Percentiles rank a stretch among this genome's conserved stretches.
Evolutionary conservation across 139 green algal genomes (phyloP).

Genomic region (Yamagishiella unicocca): DNA sequence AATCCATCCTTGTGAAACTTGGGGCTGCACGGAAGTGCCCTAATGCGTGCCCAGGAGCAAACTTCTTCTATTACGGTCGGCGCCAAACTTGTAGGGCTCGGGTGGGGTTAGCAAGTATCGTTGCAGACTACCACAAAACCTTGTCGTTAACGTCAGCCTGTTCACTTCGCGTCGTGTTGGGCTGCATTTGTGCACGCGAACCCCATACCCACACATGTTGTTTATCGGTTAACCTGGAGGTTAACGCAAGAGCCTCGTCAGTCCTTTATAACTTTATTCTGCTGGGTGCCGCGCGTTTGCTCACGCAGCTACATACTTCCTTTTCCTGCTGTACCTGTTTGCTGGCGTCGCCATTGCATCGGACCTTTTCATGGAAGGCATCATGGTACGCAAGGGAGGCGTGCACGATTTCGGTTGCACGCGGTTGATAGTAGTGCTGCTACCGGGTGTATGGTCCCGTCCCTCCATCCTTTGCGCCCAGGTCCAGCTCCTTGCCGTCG

Average conservation of each 20-base stretch:
- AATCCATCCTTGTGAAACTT: not conserved
- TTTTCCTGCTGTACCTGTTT: constrained; percentile 23
- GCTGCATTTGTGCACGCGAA: too few relatives aligned
- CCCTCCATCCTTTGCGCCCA: too few relatives aligned
- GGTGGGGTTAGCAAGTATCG: not conserved
- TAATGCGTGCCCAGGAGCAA: not conserved
- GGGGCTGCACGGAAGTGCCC: not conserved
- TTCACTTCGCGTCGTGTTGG: too few relatives aligned
- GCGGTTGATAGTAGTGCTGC: too few relatives aligned
- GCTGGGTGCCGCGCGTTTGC: not conserved
- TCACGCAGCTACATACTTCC: not conserved
- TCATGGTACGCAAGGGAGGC: not conserved
- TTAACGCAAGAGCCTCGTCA: not conserved
- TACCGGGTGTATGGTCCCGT: too few relatives aligned
- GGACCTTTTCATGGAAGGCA: constrained; percentile 22
- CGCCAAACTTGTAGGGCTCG: not conserved
- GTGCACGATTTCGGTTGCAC: too few relatives aligned
- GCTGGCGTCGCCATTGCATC: constrained; percentile 5
- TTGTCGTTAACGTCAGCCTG: not conserved
- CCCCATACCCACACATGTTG: not conserved
- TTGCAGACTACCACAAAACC: not conserved
- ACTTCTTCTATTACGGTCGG: not conserved
- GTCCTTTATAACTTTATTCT: not conserved
- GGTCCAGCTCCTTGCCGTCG: too few relatives aligned
- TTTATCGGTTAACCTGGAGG: not conserved